Evolutionary conservation across 1,284 basidiomycete genomes (phyloP), one percentile per base, ranked within the genome.

Genomic region (Mycena citricolor): DNA sequence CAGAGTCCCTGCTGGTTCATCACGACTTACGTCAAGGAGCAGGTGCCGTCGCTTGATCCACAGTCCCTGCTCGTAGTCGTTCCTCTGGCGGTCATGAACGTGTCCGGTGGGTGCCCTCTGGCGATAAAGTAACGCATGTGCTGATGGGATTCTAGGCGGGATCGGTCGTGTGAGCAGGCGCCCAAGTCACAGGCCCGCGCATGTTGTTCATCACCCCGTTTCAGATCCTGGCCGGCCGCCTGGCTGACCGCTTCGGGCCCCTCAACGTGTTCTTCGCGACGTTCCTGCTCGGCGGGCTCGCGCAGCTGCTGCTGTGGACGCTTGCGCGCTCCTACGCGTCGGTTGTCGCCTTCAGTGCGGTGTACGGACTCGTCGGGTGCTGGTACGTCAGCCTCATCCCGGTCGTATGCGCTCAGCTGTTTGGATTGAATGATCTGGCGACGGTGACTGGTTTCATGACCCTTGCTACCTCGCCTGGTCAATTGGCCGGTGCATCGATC

Each of bases 401-500:
- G 23, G 55, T 58, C 10, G 58, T 60, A 4, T 60, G 58, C 32
- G 58, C 58, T 8, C 44, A 53, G 36, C 42, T 58, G 14, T 60
- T 58, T 26, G 55, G 58, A 14, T 31, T 55, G 14, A 42, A 58
- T 26, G 56, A 57, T 17, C 44, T 58, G 10, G 54, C 58, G 26
- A 60, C 57, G 5, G 54, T 60, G 21, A 58, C 58, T 6, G 57
- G 57, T 5, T 53, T 58, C 22, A 56, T 60, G 57, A 53, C 58
- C 10, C 35, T 57, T 21, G 52, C 48, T 8, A 58, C 53, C 33
- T 48, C 52, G 19, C 56, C 54, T 5, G n/a, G n/a, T n/a, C 58
- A 60, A 43, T 42, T 58, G 5, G 40, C 54, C 3, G 57, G 58
- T 4, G 43, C 54, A 20, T 50, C 58, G 8, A 57, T 60, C 26